phyloP scores from a whole-genome alignment of 257 asterid genomes.

The Solanum infundibuliforme region DNA sequence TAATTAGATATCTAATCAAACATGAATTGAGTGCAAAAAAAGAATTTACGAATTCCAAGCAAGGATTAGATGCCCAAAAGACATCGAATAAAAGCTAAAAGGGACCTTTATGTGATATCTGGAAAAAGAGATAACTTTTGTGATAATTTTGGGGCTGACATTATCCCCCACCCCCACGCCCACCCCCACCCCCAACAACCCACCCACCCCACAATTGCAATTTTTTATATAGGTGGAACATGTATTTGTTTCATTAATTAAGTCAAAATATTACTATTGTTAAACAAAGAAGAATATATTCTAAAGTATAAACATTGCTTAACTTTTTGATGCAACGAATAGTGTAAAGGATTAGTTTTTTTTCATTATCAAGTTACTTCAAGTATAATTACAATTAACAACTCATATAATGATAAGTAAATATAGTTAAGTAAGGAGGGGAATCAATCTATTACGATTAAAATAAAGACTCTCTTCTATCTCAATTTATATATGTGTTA shows the following conservation, averaged over 20 bases:
- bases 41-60: neutral
- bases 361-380: neutral
- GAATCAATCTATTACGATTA: neutral
- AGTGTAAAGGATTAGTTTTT: neutral
- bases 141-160: constrained; percentile 29
- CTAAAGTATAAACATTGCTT: constrained; percentile 15
- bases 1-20: neutral
- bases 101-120: constrained; percentile 59
- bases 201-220: neutral
- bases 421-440: neutral
- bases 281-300: neutral
- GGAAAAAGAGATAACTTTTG: constrained; percentile 35
- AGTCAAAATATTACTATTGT: neutral
- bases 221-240: constrained; percentile 5
- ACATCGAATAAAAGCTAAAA: constrained; percentile 37
- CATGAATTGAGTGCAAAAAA: neutral
- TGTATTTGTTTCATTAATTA: constrained; percentile 5
- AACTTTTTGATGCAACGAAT: neutral
- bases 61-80: constrained; percentile 18
- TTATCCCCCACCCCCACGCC: neutral
- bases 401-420: neutral
- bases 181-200: neutral
- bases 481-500: neutral
- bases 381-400: neutral
- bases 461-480: neutral